Percentiles rank a stretch among this genome's conserved stretches.
Conservation (phyloP, 345 rosid genomes). For the Melastoma malabathricum region DNA sequence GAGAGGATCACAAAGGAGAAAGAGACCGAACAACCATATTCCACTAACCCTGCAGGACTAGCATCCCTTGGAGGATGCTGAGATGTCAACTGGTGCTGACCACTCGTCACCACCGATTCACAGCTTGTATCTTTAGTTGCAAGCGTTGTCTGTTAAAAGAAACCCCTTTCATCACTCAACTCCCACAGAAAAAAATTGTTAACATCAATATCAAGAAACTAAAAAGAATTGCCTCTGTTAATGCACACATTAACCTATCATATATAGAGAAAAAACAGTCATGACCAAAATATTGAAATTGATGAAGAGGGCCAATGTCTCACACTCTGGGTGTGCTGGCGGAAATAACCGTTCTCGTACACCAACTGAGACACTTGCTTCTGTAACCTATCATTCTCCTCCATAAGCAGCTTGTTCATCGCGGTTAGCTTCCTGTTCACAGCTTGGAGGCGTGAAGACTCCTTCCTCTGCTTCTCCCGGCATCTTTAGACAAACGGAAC, state of each 20-base stretch:
- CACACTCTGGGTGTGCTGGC: slow-evolving; percentile 84
- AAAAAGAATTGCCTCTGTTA: not conserved
- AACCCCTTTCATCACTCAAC: not conserved
- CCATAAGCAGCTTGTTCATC: slow-evolving; percentile 99
- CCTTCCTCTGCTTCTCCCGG: slow-evolving; percentile 98
- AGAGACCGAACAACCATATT: slow-evolving; percentile 28
- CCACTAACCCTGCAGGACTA: slow-evolving; percentile 99
- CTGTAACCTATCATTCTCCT: slow-evolving; percentile 98
- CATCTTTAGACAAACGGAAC: slow-evolving; percentile 37
- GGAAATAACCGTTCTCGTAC: slow-evolving; percentile 94
- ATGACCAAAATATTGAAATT: too few relatives aligned
- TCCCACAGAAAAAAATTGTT: not conserved
- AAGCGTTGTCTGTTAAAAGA: slow-evolving; percentile 55
- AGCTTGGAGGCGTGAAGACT: slow-evolving; percentile 93
- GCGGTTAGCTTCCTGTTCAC: slow-evolving; percentile 94
- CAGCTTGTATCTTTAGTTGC: slow-evolving; percentile 97
- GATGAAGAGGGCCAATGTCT: too few relatives aligned
- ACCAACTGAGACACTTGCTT: slow-evolving; percentile 97
- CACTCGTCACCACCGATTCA: slow-evolving; percentile 94
- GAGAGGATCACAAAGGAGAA: slow-evolving; percentile 15
- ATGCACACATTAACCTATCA: too few relatives aligned
- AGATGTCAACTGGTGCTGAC: slow-evolving; percentile 92
- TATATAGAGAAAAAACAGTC: too few relatives aligned
- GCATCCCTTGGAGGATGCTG: slow-evolving; percentile 99
- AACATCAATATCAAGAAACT: not conserved